Conservation (phyloP, 2,329 filamentous ascomycete species). For the Cyphellophora europaea region DNA sequence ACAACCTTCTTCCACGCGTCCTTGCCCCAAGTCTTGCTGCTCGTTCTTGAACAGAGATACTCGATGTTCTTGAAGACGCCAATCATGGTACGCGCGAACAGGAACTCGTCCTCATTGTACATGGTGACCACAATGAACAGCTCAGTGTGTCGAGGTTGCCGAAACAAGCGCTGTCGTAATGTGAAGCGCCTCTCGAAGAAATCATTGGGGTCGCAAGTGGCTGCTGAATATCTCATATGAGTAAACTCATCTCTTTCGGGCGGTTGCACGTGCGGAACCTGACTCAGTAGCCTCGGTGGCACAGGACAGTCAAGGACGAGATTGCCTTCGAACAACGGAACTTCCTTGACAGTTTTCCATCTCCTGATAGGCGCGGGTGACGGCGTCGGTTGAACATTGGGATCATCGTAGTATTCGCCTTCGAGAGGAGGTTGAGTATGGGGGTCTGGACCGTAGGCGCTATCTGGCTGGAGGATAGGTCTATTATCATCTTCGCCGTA, state of each 20-base stretch:
- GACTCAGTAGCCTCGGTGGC: constrained; percentile 75
- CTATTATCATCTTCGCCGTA: constrained; percentile 63
- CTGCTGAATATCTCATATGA: constrained; percentile 80
- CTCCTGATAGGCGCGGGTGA: constrained; percentile 60
- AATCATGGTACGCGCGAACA: constrained; percentile 91
- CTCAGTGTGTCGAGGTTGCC: constrained; percentile 85
- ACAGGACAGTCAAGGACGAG: constrained; percentile 94
- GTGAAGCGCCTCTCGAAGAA: constrained; percentile 89
- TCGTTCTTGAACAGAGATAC: constrained; percentile 88
- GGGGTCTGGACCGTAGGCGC: constrained; percentile 54
- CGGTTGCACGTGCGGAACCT: constrained; percentile 70
- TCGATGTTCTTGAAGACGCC: constrained; percentile 99
- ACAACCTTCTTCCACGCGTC: constrained; percentile 99
- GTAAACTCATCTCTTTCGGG: constrained; percentile 74
- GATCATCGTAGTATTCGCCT: constrained; percentile 17
- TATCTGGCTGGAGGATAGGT: constrained; percentile 63
- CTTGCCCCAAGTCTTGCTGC: constrained; percentile 96
- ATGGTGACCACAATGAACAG: constrained; percentile 95
- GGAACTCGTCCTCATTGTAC: constrained; percentile 97
- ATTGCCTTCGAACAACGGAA: constrained; percentile 94
- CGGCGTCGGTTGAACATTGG: constrained; percentile 30
- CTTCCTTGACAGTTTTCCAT: constrained; percentile 98
- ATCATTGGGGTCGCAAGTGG: constrained; percentile 82
- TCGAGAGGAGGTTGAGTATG: constrained; percentile 31
- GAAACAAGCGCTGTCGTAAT: constrained; percentile 80